Evolutionary conservation across 2,329 filamentous ascomycete genomes (phyloP).

Genomic region (Claviceps pusilla): DNA sequence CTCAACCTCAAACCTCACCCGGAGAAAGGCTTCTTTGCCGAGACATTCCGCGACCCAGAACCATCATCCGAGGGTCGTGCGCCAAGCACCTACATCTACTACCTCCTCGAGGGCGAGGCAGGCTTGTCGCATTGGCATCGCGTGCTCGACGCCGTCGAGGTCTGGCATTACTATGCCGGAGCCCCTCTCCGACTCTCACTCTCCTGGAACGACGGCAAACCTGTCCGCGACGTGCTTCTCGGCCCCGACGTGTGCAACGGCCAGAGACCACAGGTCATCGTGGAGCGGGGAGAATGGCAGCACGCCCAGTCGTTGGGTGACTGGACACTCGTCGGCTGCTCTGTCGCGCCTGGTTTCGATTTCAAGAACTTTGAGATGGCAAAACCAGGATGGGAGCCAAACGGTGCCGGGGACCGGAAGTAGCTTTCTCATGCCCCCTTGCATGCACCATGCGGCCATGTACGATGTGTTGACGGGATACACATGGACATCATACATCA

Average conservation of each 20-base stretch:
- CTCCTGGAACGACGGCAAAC: constrained; percentile 27
- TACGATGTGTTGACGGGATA: background rate
- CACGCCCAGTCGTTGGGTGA: constrained; percentile 27
- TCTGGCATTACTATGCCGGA: constrained; percentile 40
- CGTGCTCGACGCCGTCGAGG: constrained; percentile 29
- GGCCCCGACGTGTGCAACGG: constrained; percentile 28
- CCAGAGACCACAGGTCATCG: constrained; percentile 28
- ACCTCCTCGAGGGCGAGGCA: constrained; percentile 29
- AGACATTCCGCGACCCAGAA: constrained; percentile 30
- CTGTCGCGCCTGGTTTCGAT: constrained; percentile 15
- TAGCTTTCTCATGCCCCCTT: background rate
- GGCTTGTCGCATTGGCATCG: constrained; percentile 35
- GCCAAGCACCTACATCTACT: constrained; percentile 36
- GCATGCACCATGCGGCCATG: too few species aligned
- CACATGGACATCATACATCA: background rate
- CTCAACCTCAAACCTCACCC: constrained; percentile 28
- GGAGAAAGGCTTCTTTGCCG: constrained; percentile 34
- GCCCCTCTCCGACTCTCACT: constrained; percentile 32
- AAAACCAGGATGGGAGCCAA: constrained; percentile 17
- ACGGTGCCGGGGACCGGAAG: background rate
- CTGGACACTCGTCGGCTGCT: constrained; percentile 33
- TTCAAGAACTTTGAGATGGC: constrained; percentile 18
- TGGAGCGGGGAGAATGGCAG: constrained; percentile 30
- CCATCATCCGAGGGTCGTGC: constrained; percentile 20
- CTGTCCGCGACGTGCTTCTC: constrained; percentile 20